These are phyloP conservation scores for Aspergillus sp. DNA, from an alignment of 2,329 filamentous ascomycete species.

Conservation along the genomic window DNA sequence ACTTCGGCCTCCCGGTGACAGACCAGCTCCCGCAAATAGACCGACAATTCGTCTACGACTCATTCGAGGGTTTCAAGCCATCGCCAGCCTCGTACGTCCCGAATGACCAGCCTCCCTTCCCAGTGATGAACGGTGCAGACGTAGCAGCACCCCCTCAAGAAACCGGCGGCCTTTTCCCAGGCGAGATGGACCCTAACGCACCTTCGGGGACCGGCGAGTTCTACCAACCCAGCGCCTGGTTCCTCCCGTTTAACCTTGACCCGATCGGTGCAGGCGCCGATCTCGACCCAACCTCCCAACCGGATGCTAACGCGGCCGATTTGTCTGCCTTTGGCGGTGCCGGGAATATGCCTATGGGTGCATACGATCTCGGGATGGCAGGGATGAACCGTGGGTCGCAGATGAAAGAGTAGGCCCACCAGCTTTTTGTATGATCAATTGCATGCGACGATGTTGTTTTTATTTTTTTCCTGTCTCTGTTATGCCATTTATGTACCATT, in stretches of 20 bases:
- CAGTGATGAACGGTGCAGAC: conserved; percentile 27
- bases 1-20: conserved; percentile 37
- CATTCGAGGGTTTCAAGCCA: conserved; percentile 60
- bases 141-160: conserved; percentile 13
- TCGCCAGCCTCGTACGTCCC: conserved; percentile 29
- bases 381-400: conserved; percentile 19
- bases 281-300: conserved; percentile 15
- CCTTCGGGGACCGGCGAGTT: conserved; percentile 38
- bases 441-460: background rate
- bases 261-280: conserved; percentile 44
- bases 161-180: conserved; percentile 34
- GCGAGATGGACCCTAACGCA: conserved; percentile 35
- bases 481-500: background rate
- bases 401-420: conserved; percentile 2
- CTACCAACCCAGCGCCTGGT: conserved; percentile 69
- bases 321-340: conserved; percentile 23
- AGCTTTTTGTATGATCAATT: background rate
- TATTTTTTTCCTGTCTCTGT: background rate
- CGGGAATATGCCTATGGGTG: conserved; percentile 24
- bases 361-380: conserved; percentile 28
- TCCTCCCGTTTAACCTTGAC: conserved; percentile 89
- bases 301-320: conserved; percentile 16
- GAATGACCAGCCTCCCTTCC: conserved; percentile 27
- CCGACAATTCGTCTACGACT: conserved; percentile 72
- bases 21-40: conserved; percentile 66